Evolutionary conservation across 805 yeast genomes (phyloP).

Genomic region (Teunomyces lycoperdinae): DNA sequence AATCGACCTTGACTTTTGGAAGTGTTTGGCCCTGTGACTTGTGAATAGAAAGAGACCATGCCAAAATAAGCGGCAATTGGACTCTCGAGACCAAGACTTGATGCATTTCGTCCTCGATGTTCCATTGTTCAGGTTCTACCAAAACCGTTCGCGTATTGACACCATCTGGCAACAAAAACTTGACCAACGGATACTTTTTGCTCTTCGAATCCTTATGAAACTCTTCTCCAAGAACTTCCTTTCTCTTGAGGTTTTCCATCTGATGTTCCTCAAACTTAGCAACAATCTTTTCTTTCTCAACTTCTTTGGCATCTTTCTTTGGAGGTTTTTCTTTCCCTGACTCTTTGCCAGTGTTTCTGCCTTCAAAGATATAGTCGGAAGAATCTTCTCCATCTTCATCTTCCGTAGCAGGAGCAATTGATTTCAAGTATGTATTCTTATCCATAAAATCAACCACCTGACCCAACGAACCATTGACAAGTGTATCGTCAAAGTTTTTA

Average conservation of each 20-base stretch:
- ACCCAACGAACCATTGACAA: constrained; percentile 79
- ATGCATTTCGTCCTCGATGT: constrained; percentile 70
- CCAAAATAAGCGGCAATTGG: constrained; percentile 86
- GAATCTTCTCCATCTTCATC: constrained; percentile 6
- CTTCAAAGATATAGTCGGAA: constrained; percentile 17
- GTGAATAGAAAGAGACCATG: constrained; percentile 96
- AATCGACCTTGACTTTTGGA: constrained; percentile 72
- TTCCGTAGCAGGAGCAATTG: constrained; percentile 5
- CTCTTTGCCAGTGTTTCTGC: neutral
- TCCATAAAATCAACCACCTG: constrained; percentile 57
- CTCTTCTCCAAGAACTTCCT: constrained; percentile 42
- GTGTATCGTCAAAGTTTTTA: constrained; percentile 66
- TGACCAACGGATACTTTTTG: constrained; percentile 67
- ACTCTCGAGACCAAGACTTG: constrained; percentile 64
- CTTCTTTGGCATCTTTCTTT: neutral
- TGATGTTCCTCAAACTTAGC: neutral
- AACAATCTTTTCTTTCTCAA: neutral
- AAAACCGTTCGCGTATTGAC: constrained; percentile 65
- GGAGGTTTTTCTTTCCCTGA: neutral
- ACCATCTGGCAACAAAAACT: constrained; percentile 71
- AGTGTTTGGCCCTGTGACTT: constrained; percentile 94
- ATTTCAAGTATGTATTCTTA: constrained; percentile 37
- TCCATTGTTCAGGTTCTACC: constrained; percentile 81
- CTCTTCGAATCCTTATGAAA: constrained; percentile 45
- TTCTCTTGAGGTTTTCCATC: constrained; percentile 40